These are phyloP conservation scores for Penicillium sp. DNA, from an alignment of 2,329 filamentous ascomycete species.

Conservation along the genomic window DNA sequence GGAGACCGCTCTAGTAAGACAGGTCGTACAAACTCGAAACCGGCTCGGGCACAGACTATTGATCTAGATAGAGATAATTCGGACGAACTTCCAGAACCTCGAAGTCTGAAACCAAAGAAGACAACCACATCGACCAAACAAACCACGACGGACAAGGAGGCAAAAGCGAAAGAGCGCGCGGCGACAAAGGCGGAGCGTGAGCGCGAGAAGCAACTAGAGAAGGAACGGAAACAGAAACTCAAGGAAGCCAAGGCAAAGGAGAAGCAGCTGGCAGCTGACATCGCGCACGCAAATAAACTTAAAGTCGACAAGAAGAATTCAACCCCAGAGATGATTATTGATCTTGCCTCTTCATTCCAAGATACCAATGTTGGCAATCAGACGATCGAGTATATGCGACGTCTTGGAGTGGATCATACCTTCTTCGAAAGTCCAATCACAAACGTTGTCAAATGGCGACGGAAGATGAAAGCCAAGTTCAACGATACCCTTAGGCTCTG, in stretches of 20 bases:
- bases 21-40: constrained; percentile 10
- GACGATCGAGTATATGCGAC: constrained; percentile 48
- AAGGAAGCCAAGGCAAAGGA: constrained; percentile 65
- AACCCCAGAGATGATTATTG: constrained; percentile 76
- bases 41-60: constrained; percentile 2
- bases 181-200: constrained; percentile 53
- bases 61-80: constrained; percentile 20
- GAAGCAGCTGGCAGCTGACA: constrained; percentile 67
- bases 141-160: constrained; percentile 42
- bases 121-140: constrained; percentile 28
- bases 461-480: constrained; percentile 68
- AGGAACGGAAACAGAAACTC: constrained; percentile 50
- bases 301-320: constrained; percentile 75
- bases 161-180: constrained; percentile 61
- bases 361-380: constrained; percentile 50
- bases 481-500: constrained; percentile 66
- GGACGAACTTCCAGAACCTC: constrained; percentile 51
- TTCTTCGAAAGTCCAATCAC: constrained; percentile 49
- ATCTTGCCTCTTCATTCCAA: constrained; percentile 65
- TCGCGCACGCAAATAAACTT: constrained; percentile 75
- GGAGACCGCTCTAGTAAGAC: constrained; percentile 18
- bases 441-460: constrained; percentile 68
- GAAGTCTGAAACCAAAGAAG: constrained; percentile 42
- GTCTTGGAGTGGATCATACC: constrained; percentile 46
- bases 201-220: constrained; percentile 62